Percentiles rank a stretch among this genome's conserved stretches.
Evolutionary conservation across 805 yeast species (phyloP).

Genomic region (Teunomyces tritomae): DNA sequence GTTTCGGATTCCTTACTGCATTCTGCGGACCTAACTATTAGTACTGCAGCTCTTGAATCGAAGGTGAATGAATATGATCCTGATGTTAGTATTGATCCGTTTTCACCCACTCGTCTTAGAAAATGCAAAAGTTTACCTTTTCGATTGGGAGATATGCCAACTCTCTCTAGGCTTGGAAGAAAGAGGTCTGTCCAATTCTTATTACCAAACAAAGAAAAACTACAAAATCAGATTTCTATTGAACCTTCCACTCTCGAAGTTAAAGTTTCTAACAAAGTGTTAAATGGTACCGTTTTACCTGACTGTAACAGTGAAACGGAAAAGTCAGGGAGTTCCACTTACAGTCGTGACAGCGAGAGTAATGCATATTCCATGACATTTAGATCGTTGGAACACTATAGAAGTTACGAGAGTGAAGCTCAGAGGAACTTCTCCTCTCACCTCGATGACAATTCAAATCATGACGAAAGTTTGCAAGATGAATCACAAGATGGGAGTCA

Average conservation of each 20-base stretch:
- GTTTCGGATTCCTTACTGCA: background rate
- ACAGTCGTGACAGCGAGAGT: background rate
- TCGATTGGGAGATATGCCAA: background rate
- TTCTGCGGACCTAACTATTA: background rate
- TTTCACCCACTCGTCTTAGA: conserved; percentile 8
- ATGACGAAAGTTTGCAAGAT: background rate
- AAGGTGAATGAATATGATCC: conserved; percentile 1
- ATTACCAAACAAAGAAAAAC: background rate
- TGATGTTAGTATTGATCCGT: conserved; percentile 13
- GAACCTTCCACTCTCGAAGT: background rate
- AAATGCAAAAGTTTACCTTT: conserved; percentile 10
- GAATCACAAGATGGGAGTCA: background rate
- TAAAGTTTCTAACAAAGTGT: background rate
- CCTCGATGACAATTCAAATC: background rate
- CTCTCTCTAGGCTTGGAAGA: background rate
- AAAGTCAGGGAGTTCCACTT: background rate
- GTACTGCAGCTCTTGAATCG: background rate
- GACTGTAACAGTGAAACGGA: background rate
- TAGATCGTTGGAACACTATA: background rate
- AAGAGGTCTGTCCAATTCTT: conserved; percentile 8
- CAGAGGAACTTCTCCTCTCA: background rate
- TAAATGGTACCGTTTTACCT: too few relatives aligned
- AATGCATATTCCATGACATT: background rate
- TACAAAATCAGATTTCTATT: background rate
- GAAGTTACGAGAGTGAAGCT: background rate